phyloP scores from a whole-genome alignment of 345 rosid genomes.

The Viola odorata region DNA sequence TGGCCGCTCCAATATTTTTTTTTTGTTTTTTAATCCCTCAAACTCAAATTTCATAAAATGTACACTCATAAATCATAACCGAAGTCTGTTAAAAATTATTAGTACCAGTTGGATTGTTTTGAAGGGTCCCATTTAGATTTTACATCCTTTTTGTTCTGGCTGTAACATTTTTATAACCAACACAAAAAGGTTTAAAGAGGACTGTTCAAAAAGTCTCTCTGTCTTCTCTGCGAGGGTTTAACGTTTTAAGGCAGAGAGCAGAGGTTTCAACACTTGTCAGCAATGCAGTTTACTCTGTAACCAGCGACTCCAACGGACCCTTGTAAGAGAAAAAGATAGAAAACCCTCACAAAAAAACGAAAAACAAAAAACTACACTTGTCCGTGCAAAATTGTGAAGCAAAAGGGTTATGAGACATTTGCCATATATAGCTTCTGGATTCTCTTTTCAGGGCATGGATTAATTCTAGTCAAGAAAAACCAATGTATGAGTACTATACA shows the following conservation, averaged over 20 bases:
- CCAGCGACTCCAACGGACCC: conserved; percentile 24
- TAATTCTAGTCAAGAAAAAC: conserved; percentile 1
- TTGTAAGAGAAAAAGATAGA: conserved; percentile 9
- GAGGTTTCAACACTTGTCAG: conserved; percentile 33
- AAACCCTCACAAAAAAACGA: background rate
- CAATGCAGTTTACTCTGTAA: conserved; percentile 7
- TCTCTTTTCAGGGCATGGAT: conserved; percentile 9
- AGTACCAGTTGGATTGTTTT: too few species aligned
- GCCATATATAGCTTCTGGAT: conserved; percentile 13
- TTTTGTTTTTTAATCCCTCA: too few species aligned
- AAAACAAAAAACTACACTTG: background rate
- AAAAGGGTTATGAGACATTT: background rate
- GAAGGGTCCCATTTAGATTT: too few species aligned
- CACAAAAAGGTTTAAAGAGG: too few species aligned
- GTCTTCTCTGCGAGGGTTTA: too few species aligned
- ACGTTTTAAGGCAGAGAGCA: background rate
- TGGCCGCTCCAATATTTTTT: too few species aligned
- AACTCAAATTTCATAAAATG: too few species aligned
- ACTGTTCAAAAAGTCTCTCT: too few species aligned
- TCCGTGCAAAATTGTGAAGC: conserved; percentile 12
- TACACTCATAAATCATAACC: too few species aligned
- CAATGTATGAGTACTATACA: background rate
- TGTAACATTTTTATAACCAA: too few species aligned
- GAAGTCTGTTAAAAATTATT: too few species aligned
- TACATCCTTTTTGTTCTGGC: too few species aligned